A percentile compares a stretch with the other conserved stretches of the same genome.
Evolutionary conservation across 2,329 filamentous ascomycete genomes (phyloP).

Genomic region (Aureobasidium sp.): DNA sequence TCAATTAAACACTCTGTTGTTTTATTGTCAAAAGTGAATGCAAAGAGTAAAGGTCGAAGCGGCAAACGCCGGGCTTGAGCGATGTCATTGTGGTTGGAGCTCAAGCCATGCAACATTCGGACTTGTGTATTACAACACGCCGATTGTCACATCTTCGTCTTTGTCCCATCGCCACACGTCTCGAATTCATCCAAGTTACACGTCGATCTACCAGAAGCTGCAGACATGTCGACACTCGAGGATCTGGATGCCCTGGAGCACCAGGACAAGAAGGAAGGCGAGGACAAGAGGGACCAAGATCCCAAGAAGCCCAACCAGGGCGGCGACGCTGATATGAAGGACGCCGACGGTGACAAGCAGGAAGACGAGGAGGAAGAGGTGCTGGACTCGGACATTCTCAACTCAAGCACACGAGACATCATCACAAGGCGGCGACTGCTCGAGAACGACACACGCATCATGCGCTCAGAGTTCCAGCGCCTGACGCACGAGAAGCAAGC

Average conservation of each 20-base stretch:
- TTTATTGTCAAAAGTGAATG: neutral
- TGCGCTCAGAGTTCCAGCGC: slow-evolving; percentile 94
- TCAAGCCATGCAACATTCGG: slow-evolving; percentile 1
- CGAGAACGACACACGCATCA: slow-evolving; percentile 96
- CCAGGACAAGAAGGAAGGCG: slow-evolving; percentile 66
- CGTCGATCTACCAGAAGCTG: neutral
- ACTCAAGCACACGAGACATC: slow-evolving; percentile 90
- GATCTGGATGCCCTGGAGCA: slow-evolving; percentile 86
- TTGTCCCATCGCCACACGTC: slow-evolving; percentile 1
- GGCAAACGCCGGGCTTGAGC: slow-evolving; percentile 1
- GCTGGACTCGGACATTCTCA: slow-evolving; percentile 88
- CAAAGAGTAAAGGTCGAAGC: neutral
- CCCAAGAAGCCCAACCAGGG: slow-evolving; percentile 46
- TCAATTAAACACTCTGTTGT: too few species aligned
- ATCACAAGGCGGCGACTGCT: slow-evolving; percentile 81
- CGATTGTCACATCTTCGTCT: neutral
- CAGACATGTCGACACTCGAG: slow-evolving; percentile 78
- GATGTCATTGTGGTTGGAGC: slow-evolving; percentile 11
- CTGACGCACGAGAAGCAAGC: slow-evolving; percentile 90
- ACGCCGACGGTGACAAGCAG: slow-evolving; percentile 53
- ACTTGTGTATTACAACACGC: slow-evolving; percentile 2
- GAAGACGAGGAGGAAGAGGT: slow-evolving; percentile 63
- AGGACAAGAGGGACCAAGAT: slow-evolving; percentile 47
- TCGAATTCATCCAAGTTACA: neutral
- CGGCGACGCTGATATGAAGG: slow-evolving; percentile 86